These are phyloP conservation scores for Teratosphaeriaceae sp. DNA, from an alignment of 2,329 filamentous ascomycete species.

Conservation along the genomic window DNA sequence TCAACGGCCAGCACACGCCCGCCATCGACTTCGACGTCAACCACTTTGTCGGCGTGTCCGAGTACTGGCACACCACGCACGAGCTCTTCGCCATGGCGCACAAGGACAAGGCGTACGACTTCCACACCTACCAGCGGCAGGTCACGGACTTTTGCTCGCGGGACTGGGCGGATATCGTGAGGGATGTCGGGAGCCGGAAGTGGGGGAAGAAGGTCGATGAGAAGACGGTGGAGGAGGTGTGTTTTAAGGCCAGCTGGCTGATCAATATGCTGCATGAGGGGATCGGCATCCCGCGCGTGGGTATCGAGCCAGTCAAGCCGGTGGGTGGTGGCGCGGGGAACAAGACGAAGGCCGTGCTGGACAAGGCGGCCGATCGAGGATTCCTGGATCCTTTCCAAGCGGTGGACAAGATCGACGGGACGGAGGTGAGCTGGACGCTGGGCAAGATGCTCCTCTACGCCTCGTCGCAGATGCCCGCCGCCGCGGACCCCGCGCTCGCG, in stretches of 20 bases:
- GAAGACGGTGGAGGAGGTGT: conserved; percentile 75
- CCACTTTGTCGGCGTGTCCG: conserved; percentile 94
- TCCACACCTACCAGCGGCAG: conserved; percentile 77
- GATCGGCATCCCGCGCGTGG: conserved; percentile 83
- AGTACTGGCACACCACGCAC: conserved; percentile 98
- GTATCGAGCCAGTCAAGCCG: conserved; percentile 54
- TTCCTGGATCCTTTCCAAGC: conserved; percentile 85
- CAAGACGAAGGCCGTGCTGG: conserved; percentile 62
- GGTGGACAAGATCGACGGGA: conserved; percentile 82
- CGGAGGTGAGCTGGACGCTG: conserved; percentile 94
- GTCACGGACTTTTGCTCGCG: conserved; percentile 80
- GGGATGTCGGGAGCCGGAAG: conserved; percentile 56
- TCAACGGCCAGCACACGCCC: conserved; percentile 87
- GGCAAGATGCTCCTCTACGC: conserved; percentile 96
- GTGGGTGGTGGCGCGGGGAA: conserved; percentile 53
- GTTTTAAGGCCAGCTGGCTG: conserved; percentile 97
- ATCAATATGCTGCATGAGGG: conserved; percentile 95
- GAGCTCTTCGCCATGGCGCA: conserved; percentile 78
- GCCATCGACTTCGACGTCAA: conserved; percentile 97
- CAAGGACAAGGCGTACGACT: conserved; percentile 77
- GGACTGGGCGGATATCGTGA: conserved; percentile 71
- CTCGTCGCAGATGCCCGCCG: conserved; percentile 77
- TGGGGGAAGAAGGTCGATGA: conserved; percentile 69
- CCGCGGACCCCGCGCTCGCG: conserved; percentile 54
- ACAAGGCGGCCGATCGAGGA: conserved; percentile 64